These are phyloP conservation scores for Zoysia pacifica DNA, from an alignment of 176 grass and related monocot species.

Conservation along the genomic window DNA sequence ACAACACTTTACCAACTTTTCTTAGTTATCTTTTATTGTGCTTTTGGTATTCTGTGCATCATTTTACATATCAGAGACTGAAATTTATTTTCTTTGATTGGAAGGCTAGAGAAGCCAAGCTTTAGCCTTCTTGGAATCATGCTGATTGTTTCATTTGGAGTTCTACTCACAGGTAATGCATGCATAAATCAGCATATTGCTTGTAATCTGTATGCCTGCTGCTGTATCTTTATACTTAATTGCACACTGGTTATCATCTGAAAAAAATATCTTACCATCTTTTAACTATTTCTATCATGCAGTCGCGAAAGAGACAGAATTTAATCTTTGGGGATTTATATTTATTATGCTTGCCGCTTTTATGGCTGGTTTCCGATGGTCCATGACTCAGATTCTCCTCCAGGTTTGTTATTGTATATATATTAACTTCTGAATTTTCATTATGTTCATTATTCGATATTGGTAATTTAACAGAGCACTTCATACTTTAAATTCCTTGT, in stretches of 20 bases:
- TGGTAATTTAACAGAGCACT: not conserved
- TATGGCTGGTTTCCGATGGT: conserved; percentile 98
- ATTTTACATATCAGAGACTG: conserved; percentile 30
- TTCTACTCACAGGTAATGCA: conserved; percentile 84
- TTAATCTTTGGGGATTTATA: conserved; percentile 95
- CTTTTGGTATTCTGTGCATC: not conserved
- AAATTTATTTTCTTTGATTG: conserved; percentile 33
- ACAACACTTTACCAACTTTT: not conserved
- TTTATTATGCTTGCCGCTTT: conserved; percentile 96
- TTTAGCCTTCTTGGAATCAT: conserved; percentile 93
- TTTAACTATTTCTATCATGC: conserved; percentile 36
- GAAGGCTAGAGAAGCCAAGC: conserved; percentile 94
- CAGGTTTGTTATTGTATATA: conserved; percentile 58
- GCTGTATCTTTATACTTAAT: conserved; percentile 10
- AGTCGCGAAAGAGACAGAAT: conserved; percentile 90
- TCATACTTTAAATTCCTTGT: conserved; percentile 10
- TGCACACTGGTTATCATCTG: not conserved
- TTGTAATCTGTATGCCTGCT: not conserved
- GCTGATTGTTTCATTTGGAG: conserved; percentile 78
- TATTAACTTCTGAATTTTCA: conserved; percentile 13
- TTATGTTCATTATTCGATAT: not conserved
- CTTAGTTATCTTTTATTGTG: conserved; percentile 2
- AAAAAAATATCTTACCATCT: conserved; percentile 16
- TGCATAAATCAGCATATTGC: conserved; percentile 8
- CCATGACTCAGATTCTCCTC: conserved; percentile 98